phyloP scores from a whole-genome alignment of 192 early-diverging fungal genomes.

The Lobulomyces angularis region DNA sequence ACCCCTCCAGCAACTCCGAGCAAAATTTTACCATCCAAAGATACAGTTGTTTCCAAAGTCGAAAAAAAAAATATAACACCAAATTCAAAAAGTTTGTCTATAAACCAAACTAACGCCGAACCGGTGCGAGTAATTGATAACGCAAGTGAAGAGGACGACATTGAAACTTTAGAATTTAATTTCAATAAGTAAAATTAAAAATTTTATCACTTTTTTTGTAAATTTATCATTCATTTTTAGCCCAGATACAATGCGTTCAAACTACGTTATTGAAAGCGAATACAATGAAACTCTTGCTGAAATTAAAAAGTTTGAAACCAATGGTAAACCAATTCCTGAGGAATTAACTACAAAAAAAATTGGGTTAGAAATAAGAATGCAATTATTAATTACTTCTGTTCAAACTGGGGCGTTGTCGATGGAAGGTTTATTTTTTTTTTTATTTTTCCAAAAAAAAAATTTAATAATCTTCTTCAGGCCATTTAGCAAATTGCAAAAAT shows the following conservation, averaged over 20 bases:
- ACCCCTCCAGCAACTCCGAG: neutral
- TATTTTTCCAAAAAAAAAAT: constrained; percentile 6
- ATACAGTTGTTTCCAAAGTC: no score
- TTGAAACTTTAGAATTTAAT: no score
- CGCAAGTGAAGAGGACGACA: no score
- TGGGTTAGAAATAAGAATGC: constrained; percentile 60
- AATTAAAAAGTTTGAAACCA: constrained; percentile 29
- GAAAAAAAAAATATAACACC: no score
- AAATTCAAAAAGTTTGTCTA: no score
- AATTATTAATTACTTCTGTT: constrained; percentile 57
- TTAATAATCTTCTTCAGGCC: constrained; percentile 17
- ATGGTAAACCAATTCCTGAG: constrained; percentile 34
- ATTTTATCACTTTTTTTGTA: neutral
- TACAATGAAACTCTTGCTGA: constrained; percentile 26
- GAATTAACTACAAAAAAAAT: constrained; percentile 51
- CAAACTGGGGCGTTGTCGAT: constrained; percentile 59
- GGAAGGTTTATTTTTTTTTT: constrained; percentile 30
- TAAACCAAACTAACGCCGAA: no score
- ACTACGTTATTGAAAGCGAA: constrained; percentile 61
- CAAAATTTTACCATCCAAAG: no score
- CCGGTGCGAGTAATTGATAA: no score
- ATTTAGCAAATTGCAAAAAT: constrained; percentile 42
- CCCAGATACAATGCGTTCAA: constrained; percentile 60
- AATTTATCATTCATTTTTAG: constrained; percentile 17
- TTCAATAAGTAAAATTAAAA: constrained; percentile 40